Conservation (phyloP, 2,329 filamentous ascomycete species). For the Diatrype stigma region DNA sequence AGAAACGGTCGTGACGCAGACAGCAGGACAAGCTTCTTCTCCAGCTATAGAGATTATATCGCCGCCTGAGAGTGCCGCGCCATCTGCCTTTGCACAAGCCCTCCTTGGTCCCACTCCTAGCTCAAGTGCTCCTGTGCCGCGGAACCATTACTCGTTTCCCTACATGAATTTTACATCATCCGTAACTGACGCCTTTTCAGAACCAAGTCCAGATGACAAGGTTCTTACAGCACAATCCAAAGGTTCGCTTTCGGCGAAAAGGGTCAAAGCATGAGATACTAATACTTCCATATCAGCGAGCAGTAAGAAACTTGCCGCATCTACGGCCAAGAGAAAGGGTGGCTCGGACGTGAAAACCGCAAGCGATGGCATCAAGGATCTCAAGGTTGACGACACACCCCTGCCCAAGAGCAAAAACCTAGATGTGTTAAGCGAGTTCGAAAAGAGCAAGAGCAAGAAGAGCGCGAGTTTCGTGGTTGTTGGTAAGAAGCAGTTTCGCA, state of each 20-base stretch:
- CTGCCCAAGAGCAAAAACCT: constrained; percentile 71
- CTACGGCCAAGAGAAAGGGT: constrained; percentile 36
- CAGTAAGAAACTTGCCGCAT: constrained; percentile 36
- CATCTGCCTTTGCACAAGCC: constrained; percentile 55
- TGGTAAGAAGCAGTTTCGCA: constrained; percentile 47
- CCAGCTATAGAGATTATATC: neutral
- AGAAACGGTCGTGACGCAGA: constrained; percentile 1
- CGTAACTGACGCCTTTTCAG: constrained; percentile 64
- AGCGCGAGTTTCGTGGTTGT: constrained; percentile 90
- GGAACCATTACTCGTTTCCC: constrained; percentile 39
- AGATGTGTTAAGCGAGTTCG: constrained; percentile 77
- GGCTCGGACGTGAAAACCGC: constrained; percentile 32
- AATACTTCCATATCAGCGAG: constrained; percentile 47
- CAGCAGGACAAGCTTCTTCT: constrained; percentile 1
- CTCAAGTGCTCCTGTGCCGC: constrained; percentile 17
- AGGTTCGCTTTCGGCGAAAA: constrained; percentile 65
- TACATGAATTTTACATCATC: constrained; percentile 47
- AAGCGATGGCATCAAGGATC: constrained; percentile 30
- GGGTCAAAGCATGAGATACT: constrained; percentile 48
- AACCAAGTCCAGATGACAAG: constrained; percentile 87
- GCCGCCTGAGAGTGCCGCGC: constrained; percentile 22
- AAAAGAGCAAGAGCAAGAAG: constrained; percentile 71
- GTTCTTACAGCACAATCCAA: constrained; percentile 83
- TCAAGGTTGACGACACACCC: constrained; percentile 49
- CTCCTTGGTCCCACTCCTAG: constrained; percentile 41